Conservation (phyloP, 805 yeast species). For the Saturnispora sekii region DNA sequence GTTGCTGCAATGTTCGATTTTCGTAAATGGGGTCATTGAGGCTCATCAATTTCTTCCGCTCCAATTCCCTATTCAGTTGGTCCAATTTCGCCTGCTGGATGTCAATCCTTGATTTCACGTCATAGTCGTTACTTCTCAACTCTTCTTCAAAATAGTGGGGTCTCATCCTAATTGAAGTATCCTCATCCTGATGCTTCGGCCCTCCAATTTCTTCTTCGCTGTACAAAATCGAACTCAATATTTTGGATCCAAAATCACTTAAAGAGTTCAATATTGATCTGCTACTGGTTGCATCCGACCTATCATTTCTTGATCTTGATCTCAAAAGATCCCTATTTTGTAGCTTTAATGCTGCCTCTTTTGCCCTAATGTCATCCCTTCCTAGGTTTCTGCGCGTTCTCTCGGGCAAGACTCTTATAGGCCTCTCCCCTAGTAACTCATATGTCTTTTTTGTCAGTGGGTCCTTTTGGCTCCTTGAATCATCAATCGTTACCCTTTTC, state of each 20-base stretch:
- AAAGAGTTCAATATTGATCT: constrained; percentile 20
- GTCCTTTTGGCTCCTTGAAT: not conserved
- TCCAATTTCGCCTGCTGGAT: constrained; percentile 6
- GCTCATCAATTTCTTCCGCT: not conserved
- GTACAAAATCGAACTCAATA: constrained; percentile 22
- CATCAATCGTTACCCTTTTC: not conserved
- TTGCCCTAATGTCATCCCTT: constrained; percentile 15
- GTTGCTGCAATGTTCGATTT: constrained; percentile 7
- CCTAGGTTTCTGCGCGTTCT: constrained; percentile 8
- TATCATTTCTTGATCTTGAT: constrained; percentile 5
- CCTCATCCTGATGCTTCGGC: too few relatives aligned
- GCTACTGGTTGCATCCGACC: constrained; percentile 6
- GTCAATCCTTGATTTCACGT: constrained; percentile 1
- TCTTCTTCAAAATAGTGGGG: not conserved
- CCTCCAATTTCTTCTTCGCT: constrained; percentile 15
- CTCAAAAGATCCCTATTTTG: not conserved
- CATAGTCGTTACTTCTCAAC: not conserved
- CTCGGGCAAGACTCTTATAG: constrained; percentile 16
- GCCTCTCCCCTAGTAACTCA: constrained; percentile 23
- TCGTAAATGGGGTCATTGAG: constrained; percentile 5
- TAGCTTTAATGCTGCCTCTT: constrained; percentile 13
- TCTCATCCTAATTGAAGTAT: too few relatives aligned
- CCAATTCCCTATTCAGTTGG: constrained; percentile 9
- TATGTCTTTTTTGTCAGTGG: constrained; percentile 15
- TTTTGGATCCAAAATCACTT: constrained; percentile 21